Conservation (phyloP, 2,329 filamentous ascomycete species). For the Aspergillus candidus region DNA sequence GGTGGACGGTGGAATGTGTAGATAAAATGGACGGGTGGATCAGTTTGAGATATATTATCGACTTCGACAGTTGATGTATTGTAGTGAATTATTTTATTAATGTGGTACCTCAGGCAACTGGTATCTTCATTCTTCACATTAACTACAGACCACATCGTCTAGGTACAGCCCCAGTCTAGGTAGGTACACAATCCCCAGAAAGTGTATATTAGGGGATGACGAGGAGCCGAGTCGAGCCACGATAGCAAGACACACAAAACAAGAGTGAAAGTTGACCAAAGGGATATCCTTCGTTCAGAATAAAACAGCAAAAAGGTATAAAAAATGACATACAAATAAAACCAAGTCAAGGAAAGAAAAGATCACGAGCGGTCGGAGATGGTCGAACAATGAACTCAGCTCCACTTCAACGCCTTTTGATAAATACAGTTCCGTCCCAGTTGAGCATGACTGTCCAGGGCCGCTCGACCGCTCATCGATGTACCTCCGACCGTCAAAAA, state of each 20-base stretch:
- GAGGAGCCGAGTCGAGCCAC: not conserved
- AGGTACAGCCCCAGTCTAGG: conserved; percentile 14
- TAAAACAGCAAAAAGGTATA: conserved; percentile 8
- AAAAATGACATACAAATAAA: conserved; percentile 5
- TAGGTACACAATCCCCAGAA: not conserved
- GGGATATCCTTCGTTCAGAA: not conserved
- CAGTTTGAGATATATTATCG: not conserved
- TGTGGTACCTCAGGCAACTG: not conserved
- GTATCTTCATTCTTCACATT: conserved; percentile 25
- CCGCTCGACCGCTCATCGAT: no score
- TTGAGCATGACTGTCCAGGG: no score
- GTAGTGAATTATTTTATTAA: no score
- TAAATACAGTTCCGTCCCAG: no score
- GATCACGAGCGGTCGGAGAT: conserved; percentile 5
- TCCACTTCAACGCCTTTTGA: no score
- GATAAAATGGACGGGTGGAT: no score
- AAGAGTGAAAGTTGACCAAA: conserved; percentile 3
- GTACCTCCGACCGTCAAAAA: no score
- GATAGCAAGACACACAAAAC: conserved; percentile 6
- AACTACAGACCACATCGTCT: conserved; percentile 21
- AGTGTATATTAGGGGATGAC: conserved; percentile 5
- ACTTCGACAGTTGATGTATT: not conserved
- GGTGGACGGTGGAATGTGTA: no score
- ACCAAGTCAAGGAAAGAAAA: conserved; percentile 11
- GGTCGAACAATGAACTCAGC: not conserved